Base-by-base conservation (phyloP, 78 protist genomes). In the Dictyostelium intermedium region DNA sequence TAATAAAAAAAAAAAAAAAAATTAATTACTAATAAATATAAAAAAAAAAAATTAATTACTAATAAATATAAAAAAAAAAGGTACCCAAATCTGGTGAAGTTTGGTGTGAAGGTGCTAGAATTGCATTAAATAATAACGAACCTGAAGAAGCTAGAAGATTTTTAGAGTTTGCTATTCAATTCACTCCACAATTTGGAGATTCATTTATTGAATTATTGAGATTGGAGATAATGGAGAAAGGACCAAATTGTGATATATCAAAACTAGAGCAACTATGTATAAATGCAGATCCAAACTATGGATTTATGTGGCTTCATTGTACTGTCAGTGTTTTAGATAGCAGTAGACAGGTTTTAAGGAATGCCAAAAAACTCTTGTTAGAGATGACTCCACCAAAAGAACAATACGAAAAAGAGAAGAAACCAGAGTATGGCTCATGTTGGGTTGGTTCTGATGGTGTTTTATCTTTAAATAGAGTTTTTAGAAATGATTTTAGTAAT, bases 161-260 rank as follows among this genome's bases (percentile, higher is more conserved):
- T 70, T 94, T 98, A 41, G 91, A 95, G 34, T 96, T 97, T 85
- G 98, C 99, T 6, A 85, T 97, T 70, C 93, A 94, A 61, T 98
- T 98, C 95, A 98, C 99, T 72, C 99, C 99, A 23, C 99, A 98
- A 85, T 98, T 97, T 86, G 99, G 99, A 47, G 99, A 98, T 70
- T 97, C 99, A 4, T 98, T 98, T 61, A 82, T 98, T n/a, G 99
- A 98, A 84, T 50, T 82, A 60, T 85, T 98, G 5, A 4, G 97
- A 27, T 84, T 96, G 20, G 96, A 95, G 27, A 66, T 98, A 6
- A 91, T 98, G 82, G 76, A 70, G n/a, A 61, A 82, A 66, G 97
- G 98, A 9, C 20, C 66, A 16, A 83, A 83, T 32, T 87, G 83
- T 32, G 96, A 97, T 63, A 56, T 82, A n/a, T 86, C 93, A 39